A percentile compares a stretch with the other conserved stretches of the same genome.
Conservation (phyloP, 2,329 filamentous ascomycete genomes). For the Aspergillus nomiae region DNA sequence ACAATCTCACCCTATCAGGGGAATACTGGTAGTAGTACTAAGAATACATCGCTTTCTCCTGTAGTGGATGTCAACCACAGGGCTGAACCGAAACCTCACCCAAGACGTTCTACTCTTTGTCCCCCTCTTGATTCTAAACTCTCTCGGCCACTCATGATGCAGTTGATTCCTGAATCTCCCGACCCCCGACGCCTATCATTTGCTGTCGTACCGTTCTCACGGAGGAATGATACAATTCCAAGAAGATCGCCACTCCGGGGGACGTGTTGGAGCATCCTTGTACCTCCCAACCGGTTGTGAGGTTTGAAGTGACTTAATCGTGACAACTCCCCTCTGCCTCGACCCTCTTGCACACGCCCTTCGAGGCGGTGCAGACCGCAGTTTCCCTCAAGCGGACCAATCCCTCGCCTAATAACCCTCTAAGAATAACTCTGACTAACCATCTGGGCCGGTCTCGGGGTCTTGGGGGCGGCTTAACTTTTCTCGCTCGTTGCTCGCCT, state of each 20-base stretch:
- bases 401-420: neutral
- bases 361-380: conserved; percentile 13
- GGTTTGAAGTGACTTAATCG: neutral
- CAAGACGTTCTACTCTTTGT: neutral
- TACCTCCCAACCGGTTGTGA: neutral
- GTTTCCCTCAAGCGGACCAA: neutral
- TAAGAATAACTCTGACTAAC: conserved; percentile 15
- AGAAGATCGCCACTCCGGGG: conserved; percentile 4
- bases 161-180: conserved; percentile 36
- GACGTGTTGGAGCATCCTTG: conserved; percentile 4
- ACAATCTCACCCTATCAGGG: neutral
- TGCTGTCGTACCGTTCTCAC: conserved; percentile 13
- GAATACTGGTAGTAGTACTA: neutral
- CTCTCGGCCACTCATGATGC: conserved; percentile 19
- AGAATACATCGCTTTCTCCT: neutral
- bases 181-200: conserved; percentile 28
- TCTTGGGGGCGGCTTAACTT: conserved; percentile 7
- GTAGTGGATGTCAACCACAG: conserved; percentile 3
- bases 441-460: conserved; percentile 28
- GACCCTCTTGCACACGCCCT: neutral
- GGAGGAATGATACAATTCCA: conserved; percentile 1
- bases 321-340: neutral
- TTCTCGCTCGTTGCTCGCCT: conserved; percentile 5
- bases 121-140: neutral
- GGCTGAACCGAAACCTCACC: conserved; percentile 4